A percentile compares a stretch with the other conserved stretches of the same genome.
phyloP scores from a whole-genome alignment of 2,329 filamentous ascomycete genomes.

The Talaromyces sp. region DNA sequence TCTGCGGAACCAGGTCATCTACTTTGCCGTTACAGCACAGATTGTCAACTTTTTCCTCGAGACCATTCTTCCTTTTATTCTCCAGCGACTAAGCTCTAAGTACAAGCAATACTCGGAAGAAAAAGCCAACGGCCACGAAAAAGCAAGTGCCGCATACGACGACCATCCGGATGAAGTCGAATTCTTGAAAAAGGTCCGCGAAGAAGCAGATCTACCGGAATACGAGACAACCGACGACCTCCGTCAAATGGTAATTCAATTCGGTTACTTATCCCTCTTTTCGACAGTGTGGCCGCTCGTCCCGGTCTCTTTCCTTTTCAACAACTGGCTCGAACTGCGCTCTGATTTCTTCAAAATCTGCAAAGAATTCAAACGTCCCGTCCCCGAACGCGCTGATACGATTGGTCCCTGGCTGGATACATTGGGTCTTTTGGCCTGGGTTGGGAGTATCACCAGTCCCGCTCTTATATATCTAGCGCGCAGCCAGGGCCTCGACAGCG shows the following conservation, averaged over 20 bases:
- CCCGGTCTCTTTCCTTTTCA: constrained; percentile 82
- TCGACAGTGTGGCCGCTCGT: constrained; percentile 92
- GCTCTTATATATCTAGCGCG: constrained; percentile 89
- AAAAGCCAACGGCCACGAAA: constrained; percentile 24
- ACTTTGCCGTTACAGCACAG: constrained; percentile 94
- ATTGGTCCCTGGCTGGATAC: constrained; percentile 94
- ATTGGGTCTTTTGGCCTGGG: constrained; percentile 85
- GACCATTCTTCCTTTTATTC: constrained; percentile 78
- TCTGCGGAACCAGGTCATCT: constrained; percentile 88
- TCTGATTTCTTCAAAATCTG: constrained; percentile 96
- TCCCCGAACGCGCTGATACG: constrained; percentile 83
- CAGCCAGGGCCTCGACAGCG: constrained; percentile 54
- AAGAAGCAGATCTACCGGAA: constrained; percentile 76
- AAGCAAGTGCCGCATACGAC: constrained; percentile 36
- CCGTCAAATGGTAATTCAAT: constrained; percentile 90
- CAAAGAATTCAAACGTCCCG: constrained; percentile 81
- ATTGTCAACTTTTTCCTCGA: constrained; percentile 86
- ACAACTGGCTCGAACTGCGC: constrained; percentile 94
- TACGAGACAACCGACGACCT: constrained; percentile 92
- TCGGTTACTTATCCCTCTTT: constrained; percentile 87
- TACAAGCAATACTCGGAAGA: constrained; percentile 48
- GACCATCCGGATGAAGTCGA: constrained; percentile 75
- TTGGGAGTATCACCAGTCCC: constrained; percentile 83
- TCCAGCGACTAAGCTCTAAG: constrained; percentile 74
- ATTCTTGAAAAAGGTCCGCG: constrained; percentile 78